Evolutionary conservation across 257 asterid species (phyloP).

Genomic region (Solanum pimpinellifolium): DNA sequence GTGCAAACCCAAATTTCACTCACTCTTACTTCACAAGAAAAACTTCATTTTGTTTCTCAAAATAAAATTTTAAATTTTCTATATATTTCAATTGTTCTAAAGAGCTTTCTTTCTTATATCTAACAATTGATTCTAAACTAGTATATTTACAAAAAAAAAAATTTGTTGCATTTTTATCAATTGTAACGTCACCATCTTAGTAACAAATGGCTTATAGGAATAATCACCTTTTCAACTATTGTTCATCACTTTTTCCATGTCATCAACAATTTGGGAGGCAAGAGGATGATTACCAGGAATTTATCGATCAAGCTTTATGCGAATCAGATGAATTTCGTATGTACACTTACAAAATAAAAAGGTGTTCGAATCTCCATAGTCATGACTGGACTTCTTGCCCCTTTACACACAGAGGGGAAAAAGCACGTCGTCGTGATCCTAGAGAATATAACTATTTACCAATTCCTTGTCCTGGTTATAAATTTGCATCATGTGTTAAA

Average conservation of each 20-base stretch:
- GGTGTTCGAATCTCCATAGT: background rate
- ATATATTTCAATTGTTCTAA: background rate
- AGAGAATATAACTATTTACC: background rate
- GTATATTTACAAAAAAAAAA: background rate
- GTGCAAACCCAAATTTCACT: background rate
- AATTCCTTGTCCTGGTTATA: background rate
- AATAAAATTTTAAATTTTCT: background rate
- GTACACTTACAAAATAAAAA: background rate
- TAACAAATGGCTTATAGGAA: background rate
- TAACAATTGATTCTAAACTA: background rate
- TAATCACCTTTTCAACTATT: background rate
- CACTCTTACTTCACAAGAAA: background rate
- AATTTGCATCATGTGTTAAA: background rate
- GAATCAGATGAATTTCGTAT: background rate
- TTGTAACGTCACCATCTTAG: background rate
- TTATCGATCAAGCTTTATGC: background rate
- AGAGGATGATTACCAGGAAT: background rate
- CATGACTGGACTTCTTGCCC: conserved; percentile 1
- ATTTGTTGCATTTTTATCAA: background rate
- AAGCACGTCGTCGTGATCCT: conserved; percentile 1
- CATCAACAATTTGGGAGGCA: background rate
- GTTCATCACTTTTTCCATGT: background rate
- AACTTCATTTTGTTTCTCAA: background rate
- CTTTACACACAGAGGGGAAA: background rate
- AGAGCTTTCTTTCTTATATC: background rate